Percentiles rank a stretch among this genome's conserved stretches.
Conservation (phyloP, 768 basidiomycete species). For the Imleria badia region DNA sequence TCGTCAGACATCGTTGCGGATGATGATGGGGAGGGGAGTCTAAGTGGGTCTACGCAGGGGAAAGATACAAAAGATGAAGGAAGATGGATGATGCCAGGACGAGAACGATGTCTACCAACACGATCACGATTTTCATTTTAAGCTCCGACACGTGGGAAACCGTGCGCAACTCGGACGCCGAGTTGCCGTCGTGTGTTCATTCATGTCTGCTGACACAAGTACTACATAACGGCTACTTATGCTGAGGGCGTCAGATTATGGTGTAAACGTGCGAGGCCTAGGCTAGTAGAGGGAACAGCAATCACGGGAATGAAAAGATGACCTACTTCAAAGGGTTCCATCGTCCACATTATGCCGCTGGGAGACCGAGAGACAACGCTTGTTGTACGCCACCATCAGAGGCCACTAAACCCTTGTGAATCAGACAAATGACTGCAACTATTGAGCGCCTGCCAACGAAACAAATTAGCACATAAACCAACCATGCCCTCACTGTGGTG, state of each 20-base stretch:
- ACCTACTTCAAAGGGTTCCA: background rate
- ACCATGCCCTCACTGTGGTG: background rate
- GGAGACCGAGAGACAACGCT: background rate
- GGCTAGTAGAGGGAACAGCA: background rate
- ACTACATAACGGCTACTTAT: background rate
- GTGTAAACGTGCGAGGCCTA: no score
- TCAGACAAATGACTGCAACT: background rate
- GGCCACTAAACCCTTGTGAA: background rate
- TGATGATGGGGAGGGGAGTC: constrained; percentile 15
- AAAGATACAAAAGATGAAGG: constrained; percentile 26
- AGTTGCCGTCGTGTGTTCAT: constrained; percentile 11
- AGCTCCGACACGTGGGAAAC: constrained; percentile 38
- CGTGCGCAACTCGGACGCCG: constrained; percentile 19
- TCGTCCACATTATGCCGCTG: no score
- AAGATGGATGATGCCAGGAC: constrained; percentile 23
- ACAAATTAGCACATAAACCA: background rate
- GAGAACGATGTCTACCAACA: constrained; percentile 16
- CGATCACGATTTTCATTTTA: constrained; percentile 36
- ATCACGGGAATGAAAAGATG: background rate
- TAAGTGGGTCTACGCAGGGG: constrained; percentile 22
- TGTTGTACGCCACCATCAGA: constrained; percentile 1
- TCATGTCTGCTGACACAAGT: no score
- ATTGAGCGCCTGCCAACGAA: background rate
- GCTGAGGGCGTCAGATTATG: no score
- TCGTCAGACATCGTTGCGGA: constrained; percentile 78